These are phyloP conservation scores for Pichia norvegensis DNA, from an alignment of 1,139 yeast genomes.

Conservation along the genomic window DNA sequence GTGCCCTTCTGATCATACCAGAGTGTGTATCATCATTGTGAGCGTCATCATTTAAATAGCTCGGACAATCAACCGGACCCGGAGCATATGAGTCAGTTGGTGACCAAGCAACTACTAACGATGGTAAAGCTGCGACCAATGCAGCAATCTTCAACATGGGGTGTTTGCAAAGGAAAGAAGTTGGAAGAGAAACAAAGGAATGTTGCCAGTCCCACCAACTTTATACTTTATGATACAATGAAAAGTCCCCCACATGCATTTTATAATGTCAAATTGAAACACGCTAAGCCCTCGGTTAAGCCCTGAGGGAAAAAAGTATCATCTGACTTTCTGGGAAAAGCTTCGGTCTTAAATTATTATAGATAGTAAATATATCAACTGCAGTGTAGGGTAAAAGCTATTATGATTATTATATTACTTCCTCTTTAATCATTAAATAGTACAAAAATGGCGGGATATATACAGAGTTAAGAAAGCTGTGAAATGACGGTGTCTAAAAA, in stretches of 20 bases:
- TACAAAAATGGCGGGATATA: too few species aligned
- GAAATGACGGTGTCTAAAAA: background rate
- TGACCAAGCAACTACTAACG: conserved; percentile 38
- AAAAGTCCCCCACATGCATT: too few species aligned
- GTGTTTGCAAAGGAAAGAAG: background rate
- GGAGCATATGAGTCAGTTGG: conserved; percentile 66
- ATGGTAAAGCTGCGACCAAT: background rate
- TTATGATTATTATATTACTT: too few species aligned
- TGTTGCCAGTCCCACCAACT: background rate
- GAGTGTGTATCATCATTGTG: conserved; percentile 17
- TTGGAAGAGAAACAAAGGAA: background rate
- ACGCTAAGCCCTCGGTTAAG: too few species aligned
- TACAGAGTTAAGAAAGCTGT: background rate
- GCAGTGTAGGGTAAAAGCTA: too few species aligned
- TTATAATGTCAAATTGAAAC: too few species aligned
- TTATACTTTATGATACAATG: too few species aligned
- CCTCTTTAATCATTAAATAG: too few species aligned
- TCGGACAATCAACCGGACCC: conserved; percentile 50
- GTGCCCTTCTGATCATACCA: conserved; percentile 30
- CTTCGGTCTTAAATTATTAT: too few species aligned
- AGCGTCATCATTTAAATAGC: conserved; percentile 19
- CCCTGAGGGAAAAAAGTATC: too few species aligned
- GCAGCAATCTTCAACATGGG: background rate
- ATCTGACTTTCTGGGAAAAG: too few species aligned
- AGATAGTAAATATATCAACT: too few species aligned